Conservation (phyloP, 1,139 yeast genomes). For the Geotrichum cucujoidarum region DNA sequence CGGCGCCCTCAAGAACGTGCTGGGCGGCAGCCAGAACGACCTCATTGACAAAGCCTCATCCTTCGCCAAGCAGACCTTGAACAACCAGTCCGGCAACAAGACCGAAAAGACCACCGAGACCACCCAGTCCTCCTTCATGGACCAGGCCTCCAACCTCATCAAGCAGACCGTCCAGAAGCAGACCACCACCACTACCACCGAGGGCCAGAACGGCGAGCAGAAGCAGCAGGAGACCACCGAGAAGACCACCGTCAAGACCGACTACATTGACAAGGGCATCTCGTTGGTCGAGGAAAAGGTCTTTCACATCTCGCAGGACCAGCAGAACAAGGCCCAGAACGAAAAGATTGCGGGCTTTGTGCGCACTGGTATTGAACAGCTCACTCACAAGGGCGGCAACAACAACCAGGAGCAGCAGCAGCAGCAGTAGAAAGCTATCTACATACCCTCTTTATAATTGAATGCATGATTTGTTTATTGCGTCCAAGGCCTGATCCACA, state of each 20-base stretch:
- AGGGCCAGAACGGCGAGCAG: slow-evolving; percentile 3
- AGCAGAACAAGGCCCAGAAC: slow-evolving; percentile 23
- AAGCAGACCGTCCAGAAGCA: slow-evolving; percentile 8
- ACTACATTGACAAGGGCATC: slow-evolving; percentile 31
- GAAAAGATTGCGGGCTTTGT: slow-evolving; percentile 24
- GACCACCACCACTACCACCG: slow-evolving; percentile 8
- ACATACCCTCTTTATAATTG: too few relatives aligned
- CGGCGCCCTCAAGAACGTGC: slow-evolving; percentile 14
- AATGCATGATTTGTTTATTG: too few relatives aligned
- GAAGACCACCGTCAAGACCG: slow-evolving; percentile 17
- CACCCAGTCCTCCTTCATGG: slow-evolving; percentile 5
- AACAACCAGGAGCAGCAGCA: slow-evolving; percentile 1
- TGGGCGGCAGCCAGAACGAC: slow-evolving; percentile 14
- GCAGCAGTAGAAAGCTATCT: neutral
- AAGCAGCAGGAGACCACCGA: neutral
- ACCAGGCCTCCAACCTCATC: slow-evolving; percentile 4
- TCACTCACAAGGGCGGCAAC: neutral
- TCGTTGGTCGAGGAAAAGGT: slow-evolving; percentile 28
- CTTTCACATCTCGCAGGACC: slow-evolving; percentile 22
- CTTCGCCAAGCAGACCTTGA: slow-evolving; percentile 12
- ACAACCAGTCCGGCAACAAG: neutral
- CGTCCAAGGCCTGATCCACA: too few relatives aligned
- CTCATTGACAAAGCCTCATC: slow-evolving; percentile 20
- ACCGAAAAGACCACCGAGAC: slow-evolving; percentile 3
- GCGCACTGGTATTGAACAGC: slow-evolving; percentile 12